These are phyloP conservation scores for Tetrapisispora taiwanensis DNA, from an alignment of 805 yeast species.

Conservation along the genomic window DNA sequence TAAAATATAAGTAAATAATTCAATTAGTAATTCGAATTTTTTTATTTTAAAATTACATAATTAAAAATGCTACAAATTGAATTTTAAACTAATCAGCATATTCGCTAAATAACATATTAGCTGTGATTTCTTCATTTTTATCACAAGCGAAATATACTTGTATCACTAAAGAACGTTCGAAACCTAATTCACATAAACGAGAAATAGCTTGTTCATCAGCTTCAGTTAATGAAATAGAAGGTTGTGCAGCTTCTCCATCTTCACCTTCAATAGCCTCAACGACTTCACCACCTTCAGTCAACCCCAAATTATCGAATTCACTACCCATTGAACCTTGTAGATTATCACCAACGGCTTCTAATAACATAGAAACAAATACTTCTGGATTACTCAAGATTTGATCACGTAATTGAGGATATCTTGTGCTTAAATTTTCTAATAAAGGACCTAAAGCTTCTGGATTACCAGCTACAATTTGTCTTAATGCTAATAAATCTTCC, in stretches of 20 bases:
- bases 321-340: slow-evolving; percentile 39
- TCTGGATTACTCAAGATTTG: slow-evolving; percentile 83
- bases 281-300: slow-evolving; percentile 22
- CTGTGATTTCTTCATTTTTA: slow-evolving; percentile 93
- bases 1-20: too few relatives aligned
- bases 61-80: slow-evolving; percentile 1
- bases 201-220: slow-evolving; percentile 85
- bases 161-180: slow-evolving; percentile 75
- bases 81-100: slow-evolving; percentile 27
- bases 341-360: slow-evolving; percentile 47
- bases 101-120: slow-evolving; percentile 73
- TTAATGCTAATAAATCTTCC: slow-evolving; percentile 46
- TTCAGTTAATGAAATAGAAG: slow-evolving; percentile 50
- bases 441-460: slow-evolving; percentile 84
- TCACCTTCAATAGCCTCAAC: slow-evolving; percentile 28
- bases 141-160: slow-evolving; percentile 97
- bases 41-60: background rate
- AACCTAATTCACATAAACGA: slow-evolving; percentile 86
- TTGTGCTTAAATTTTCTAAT: slow-evolving; percentile 67
- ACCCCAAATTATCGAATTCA: slow-evolving; percentile 11
- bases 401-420: slow-evolving; percentile 78
- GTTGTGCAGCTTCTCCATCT: slow-evolving; percentile 32
- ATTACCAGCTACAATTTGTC: slow-evolving; percentile 71
- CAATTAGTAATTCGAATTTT: too few relatives aligned
- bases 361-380: slow-evolving; percentile 63